phyloP scores from a whole-genome alignment of 257 asterid species.

The Nicotiana benthamiana region DNA sequence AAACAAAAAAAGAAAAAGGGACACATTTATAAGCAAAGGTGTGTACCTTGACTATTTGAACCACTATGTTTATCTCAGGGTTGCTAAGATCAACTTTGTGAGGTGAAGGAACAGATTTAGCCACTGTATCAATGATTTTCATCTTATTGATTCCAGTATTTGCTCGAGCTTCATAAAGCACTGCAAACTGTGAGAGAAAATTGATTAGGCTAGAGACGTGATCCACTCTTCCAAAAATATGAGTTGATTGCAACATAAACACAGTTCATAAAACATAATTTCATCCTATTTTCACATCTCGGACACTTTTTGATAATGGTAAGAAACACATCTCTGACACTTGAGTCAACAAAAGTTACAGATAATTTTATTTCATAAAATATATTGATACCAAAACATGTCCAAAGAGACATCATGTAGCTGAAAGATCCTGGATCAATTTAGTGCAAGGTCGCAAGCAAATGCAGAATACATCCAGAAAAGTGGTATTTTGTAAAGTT shows the following conservation, averaged over 20 bases:
- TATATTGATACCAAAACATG: background rate
- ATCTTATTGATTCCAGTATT: slow-evolving; percentile 75
- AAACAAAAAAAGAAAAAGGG: too few relatives aligned
- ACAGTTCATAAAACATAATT: background rate
- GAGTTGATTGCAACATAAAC: background rate
- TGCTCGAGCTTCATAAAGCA: slow-evolving; percentile 86
- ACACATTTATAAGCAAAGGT: background rate
- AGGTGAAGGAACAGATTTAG: slow-evolving; percentile 61
- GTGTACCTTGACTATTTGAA: slow-evolving; percentile 82
- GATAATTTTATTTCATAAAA: background rate
- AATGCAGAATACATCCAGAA: background rate
- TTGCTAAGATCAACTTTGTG: slow-evolving; percentile 86
- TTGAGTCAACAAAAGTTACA: background rate
- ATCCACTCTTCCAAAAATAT: background rate
- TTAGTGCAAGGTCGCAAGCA: background rate
- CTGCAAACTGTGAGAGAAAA: slow-evolving; percentile 58
- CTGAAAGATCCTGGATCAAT: background rate
- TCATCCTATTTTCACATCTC: background rate
- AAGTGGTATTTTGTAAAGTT: background rate
- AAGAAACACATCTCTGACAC: slow-evolving; percentile 3
- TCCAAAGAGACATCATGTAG: background rate
- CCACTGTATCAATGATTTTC: slow-evolving; percentile 77
- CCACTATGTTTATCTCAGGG: slow-evolving; percentile 71
- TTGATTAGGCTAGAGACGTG: background rate
- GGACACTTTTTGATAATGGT: too few relatives aligned